Evolutionary conservation across 106 monocot species (phyloP), one percentile per base, ranked within the genome.

Genomic region (Dendrobium huoshanense): DNA sequence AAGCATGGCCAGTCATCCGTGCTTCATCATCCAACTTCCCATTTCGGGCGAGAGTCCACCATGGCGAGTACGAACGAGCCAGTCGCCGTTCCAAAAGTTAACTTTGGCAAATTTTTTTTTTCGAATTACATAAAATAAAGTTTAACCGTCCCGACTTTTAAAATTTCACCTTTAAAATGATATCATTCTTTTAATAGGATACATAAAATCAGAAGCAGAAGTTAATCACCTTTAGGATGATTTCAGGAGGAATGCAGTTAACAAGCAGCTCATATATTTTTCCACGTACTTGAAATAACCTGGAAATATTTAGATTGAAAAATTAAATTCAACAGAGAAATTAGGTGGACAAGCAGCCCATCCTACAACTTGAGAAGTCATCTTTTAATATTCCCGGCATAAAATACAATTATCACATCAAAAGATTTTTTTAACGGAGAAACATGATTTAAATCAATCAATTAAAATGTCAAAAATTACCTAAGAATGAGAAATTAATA

Each of bases 211-310:
- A 74, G 8, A 48, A 49, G 45, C 27, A 13, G 24, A 51, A 48
- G 31, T 51, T 22, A 43, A 75, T 77, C 76, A 99, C 99, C 95
- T 99, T 95, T 74, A 99, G 80, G 70, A 99, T 90, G 37, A 91
- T 85, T 88, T 88, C 89, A 77, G 99, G 95, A 85, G 99, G 99
- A 75, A 99, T 99, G 80, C 99, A 99, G 61, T 99, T 99, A 45
- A 91, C 86, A 65, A 95, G 90, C 24, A 99, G 84, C 80, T 99
- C 99, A 78, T 99, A 99, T 59, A 99, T 41, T 82, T 99, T 99
- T 68, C 94, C 94, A 80, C 99, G 99, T 54, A 99, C 95, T 78
- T 79, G 75, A 87, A 88, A 99, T 75, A 99, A 81, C 85, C 99
- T 99, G 85, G 16, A 40, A 85, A 78, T 42, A 70, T 33, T 85